These are phyloP conservation scores for Oryza nivara DNA, from an alignment of 176 grass and related monocot genomes.

Conservation along the genomic window DNA sequence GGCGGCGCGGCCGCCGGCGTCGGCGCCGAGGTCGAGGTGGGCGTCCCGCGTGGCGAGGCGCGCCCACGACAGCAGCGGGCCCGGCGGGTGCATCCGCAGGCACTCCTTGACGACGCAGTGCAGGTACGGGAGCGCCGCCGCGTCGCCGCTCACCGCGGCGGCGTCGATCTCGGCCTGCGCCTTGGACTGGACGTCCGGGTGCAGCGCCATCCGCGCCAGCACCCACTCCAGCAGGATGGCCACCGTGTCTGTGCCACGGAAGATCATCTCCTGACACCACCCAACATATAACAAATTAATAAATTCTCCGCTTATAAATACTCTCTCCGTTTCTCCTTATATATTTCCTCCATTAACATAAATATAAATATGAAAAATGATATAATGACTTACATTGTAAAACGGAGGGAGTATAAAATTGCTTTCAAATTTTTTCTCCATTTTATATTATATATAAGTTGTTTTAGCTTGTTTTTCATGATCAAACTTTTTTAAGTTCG, in stretches of 20 bases:
- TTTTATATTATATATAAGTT: too few species aligned
- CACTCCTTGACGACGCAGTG: constrained; percentile 49
- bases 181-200: constrained; percentile 45
- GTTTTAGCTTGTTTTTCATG: too few species aligned
- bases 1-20: not conserved
- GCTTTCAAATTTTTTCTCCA: too few species aligned
- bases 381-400: too few species aligned
- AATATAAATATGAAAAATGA: too few species aligned
- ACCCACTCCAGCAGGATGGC: constrained; percentile 59
- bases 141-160: not conserved
- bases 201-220: constrained; percentile 41
- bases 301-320: too few species aligned
- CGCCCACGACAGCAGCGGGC: constrained; percentile 61
- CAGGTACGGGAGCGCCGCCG: constrained; percentile 31
- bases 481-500: too few species aligned
- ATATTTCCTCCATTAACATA: too few species aligned
- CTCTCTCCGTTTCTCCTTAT: too few species aligned
- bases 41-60: constrained; percentile 43
- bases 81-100: constrained; percentile 53
- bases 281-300: not conserved
- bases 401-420: too few species aligned
- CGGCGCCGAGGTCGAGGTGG: not conserved
- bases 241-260: constrained; percentile 57
- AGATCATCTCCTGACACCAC: constrained; percentile 54
- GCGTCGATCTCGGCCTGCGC: constrained; percentile 16